Conservation (phyloP, 2,329 filamentous ascomycete species). For the Tolypocladium paradoxum region DNA sequence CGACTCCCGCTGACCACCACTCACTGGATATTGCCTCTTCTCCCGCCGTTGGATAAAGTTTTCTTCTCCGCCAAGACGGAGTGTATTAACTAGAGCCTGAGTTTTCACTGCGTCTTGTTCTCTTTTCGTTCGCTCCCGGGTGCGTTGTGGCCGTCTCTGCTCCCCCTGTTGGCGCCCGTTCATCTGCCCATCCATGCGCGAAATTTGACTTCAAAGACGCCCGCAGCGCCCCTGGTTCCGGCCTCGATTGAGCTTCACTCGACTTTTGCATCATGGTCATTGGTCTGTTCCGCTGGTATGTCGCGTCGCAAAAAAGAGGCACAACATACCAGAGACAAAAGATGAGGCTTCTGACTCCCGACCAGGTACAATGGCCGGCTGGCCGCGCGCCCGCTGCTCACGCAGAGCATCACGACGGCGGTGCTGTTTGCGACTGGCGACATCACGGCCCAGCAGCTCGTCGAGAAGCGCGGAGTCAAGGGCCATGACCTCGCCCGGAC, state of each 20-base stretch:
- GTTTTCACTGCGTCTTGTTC: background rate
- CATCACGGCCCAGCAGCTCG: constrained; percentile 77
- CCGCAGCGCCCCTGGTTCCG: background rate
- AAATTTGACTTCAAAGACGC: background rate
- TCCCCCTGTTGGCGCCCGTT: background rate
- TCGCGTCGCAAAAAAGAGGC: background rate
- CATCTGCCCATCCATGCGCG: background rate
- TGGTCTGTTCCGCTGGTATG: constrained; percentile 20
- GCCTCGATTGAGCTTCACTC: background rate
- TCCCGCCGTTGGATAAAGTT: background rate
- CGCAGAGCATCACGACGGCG: constrained; percentile 81
- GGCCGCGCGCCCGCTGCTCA: constrained; percentile 72
- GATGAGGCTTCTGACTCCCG: constrained; percentile 4
- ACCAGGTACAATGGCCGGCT: constrained; percentile 77
- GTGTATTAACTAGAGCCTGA: background rate
- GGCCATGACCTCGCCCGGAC: constrained; percentile 68
- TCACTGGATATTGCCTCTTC: background rate
- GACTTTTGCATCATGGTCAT: constrained; percentile 7
- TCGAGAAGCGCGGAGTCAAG: constrained; percentile 68
- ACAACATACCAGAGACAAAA: background rate
- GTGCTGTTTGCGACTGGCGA: constrained; percentile 91
- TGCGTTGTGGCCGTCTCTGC: background rate
- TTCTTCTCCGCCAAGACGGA: background rate
- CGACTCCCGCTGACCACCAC: background rate
- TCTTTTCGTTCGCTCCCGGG: background rate